Base-by-base conservation (phyloP, 352 stramenopile genomes). In the Phytophthora colocasiae region DNA sequence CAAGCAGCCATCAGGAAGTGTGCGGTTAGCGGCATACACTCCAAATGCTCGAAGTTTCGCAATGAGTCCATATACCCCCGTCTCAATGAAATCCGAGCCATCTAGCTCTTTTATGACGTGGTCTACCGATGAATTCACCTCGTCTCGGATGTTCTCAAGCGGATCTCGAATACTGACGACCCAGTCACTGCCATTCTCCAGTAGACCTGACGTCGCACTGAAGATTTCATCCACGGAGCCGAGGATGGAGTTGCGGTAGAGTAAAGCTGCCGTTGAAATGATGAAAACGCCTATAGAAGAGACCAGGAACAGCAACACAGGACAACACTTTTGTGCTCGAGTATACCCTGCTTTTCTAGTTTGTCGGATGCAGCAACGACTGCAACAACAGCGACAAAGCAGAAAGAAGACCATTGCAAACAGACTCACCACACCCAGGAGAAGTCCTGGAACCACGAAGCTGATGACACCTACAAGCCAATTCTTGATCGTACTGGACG, bases 361-460 rank as follows among this genome's bases (percentile, higher is more conserved):
- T 6, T 61, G 63, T 27, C 77, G 77, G 11, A 78, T 74, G 12
- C 80, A 77, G 19, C 80, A 91, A 47, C 69, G 69, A 64, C 89
- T 90, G 78, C 83, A 91, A 62, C 83, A 91, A 57, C 75, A 91
- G 51, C 83, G 83, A 46, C 77, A 90, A 15, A 87, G 51, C 15
- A 89, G 43, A 53, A 89, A 91, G 41, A 91, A 78, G 22, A 87
- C 51, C 63, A 87, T 85, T 17, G 77, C 83, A 27, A 91, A 48
- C 19, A 91, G 11, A 44, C 74, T 87, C 22, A 87, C 41, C 19
- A 85, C 72, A 0, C 57, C 62, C 17, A 91, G 64, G 15, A 86
- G 71, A 26, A 89, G 72, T 2, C 78, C 78, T 0, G 82, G 80
- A 22, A 86, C 50, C 17, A 80, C 58, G 34, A 87, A 86, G 32